A percentile compares a stretch with the other conserved stretches of the same genome.
phyloP scores from a whole-genome alignment of 768 basidiomycete genomes.

The Termitomyces sp. region DNA sequence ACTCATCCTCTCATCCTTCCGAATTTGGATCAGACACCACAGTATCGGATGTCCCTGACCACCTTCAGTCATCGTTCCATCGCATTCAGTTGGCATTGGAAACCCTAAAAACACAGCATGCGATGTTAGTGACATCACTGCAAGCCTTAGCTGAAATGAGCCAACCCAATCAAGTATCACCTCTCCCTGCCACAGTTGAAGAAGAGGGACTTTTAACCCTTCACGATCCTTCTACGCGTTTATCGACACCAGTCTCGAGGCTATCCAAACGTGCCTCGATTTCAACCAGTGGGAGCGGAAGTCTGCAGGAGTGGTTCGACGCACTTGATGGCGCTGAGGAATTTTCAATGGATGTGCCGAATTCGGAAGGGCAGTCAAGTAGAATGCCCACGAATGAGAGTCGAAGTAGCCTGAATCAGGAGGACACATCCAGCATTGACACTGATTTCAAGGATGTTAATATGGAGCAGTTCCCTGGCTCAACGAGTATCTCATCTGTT shows the following conservation, averaged over 20 bases:
- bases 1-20: constrained; percentile 13
- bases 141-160: constrained; percentile 29
- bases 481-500: neutral
- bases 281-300: constrained; percentile 47
- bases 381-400: constrained; percentile 37
- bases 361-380: constrained; percentile 38
- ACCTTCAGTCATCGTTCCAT: constrained; percentile 27
- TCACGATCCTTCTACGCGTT: constrained; percentile 14
- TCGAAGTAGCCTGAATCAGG: constrained; percentile 32
- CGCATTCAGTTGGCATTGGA: constrained; percentile 47
- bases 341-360: constrained; percentile 54
- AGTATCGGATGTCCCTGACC: constrained; percentile 8
- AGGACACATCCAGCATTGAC: constrained; percentile 50
- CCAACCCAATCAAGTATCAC: constrained; percentile 25
- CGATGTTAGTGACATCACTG: constrained; percentile 42
- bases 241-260: constrained; percentile 26
- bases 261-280: constrained; percentile 43
- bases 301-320: constrained; percentile 71
- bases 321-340: constrained; percentile 72
- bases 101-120: constrained; percentile 58
- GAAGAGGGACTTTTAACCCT: constrained; percentile 35
- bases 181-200: constrained; percentile 46
- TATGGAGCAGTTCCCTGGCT: neutral
- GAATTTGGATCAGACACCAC: constrained; percentile 16
- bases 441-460: constrained; percentile 41